Conservation (phyloP, 441 rosid species). For the Populus tomentosa region DNA sequence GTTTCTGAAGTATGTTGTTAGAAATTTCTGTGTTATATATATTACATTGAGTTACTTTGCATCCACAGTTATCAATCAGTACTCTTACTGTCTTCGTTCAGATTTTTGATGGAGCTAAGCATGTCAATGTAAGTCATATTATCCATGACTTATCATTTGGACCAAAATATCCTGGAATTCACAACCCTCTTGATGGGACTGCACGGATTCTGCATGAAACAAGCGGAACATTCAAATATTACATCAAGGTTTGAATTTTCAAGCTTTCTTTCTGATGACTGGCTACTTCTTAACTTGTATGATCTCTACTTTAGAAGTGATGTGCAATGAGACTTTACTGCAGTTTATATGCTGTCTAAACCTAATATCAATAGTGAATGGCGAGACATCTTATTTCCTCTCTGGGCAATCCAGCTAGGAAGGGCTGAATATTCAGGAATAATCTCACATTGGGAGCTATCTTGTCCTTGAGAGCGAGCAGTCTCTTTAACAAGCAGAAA, state of each 20-base stretch:
- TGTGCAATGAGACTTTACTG: not conserved
- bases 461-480: not conserved
- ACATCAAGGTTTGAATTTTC: constrained; percentile 64
- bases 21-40: not conserved
- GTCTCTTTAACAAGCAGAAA: not conserved
- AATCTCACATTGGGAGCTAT: not conserved
- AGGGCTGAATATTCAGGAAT: not conserved
- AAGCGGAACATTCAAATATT: constrained; percentile 90
- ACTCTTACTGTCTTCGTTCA: constrained; percentile 26
- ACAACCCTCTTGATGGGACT: constrained; percentile 89
- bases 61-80: not conserved
- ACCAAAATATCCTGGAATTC: constrained; percentile 82
- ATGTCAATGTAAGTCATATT: constrained; percentile 82
- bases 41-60: not conserved
- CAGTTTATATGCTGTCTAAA: not conserved
- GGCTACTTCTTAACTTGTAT: not conserved
- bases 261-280: not conserved
- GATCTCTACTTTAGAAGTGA: not conserved
- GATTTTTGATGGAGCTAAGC: constrained; percentile 78
- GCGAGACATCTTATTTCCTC: not conserved
- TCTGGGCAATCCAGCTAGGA: not conserved
- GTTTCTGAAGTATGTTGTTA: not conserved
- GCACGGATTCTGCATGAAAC: constrained; percentile 56
- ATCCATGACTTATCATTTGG: constrained; percentile 92
- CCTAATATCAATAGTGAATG: not conserved